Evolutionary conservation across 1,139 yeast genomes (phyloP).

Genomic region (Kodamaea derodonti): DNA sequence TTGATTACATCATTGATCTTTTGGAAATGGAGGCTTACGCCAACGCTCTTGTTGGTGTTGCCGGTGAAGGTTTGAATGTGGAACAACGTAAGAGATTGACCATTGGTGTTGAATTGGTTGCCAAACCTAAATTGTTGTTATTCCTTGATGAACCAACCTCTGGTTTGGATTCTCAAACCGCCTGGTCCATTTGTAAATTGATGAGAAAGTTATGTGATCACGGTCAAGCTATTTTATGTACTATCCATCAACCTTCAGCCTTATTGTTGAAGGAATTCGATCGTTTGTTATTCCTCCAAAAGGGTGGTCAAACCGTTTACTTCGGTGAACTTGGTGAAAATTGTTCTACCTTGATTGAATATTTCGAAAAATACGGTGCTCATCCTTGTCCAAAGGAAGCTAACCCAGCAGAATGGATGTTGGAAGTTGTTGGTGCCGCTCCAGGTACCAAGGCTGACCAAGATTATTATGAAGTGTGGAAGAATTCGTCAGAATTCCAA

Average conservation of each 20-base stretch:
- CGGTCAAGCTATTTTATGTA: constrained; percentile 81
- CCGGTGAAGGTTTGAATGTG: constrained; percentile 75
- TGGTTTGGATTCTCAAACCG: constrained; percentile 88
- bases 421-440: constrained; percentile 76
- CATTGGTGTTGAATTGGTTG: constrained; percentile 83
- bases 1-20: constrained; percentile 64
- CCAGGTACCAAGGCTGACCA: constrained; percentile 67
- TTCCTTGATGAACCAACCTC: constrained; percentile 93
- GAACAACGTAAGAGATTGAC: constrained; percentile 85
- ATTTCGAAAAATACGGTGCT: constrained; percentile 70
- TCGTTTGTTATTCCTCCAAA: constrained; percentile 64
- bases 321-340: constrained; percentile 75
- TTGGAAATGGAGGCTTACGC: constrained; percentile 73
- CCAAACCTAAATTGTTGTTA: constrained; percentile 75
- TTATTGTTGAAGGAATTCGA: constrained; percentile 74
- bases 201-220: constrained; percentile 71
- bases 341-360: constrained; percentile 56
- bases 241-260: constrained; percentile 84
- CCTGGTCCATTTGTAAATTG: constrained; percentile 79
- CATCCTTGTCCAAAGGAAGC: constrained; percentile 55
- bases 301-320: constrained; percentile 76
- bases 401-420: constrained; percentile 84
- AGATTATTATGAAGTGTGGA: constrained; percentile 68
- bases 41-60: constrained; percentile 80
- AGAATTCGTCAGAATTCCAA: constrained; percentile 50